Percentiles rank a stretch among this genome's conserved stretches.
These are phyloP conservation scores for Metschnikowia baotianmanensis DNA, from an alignment of 805 yeast genomes.

Conservation along the genomic window DNA sequence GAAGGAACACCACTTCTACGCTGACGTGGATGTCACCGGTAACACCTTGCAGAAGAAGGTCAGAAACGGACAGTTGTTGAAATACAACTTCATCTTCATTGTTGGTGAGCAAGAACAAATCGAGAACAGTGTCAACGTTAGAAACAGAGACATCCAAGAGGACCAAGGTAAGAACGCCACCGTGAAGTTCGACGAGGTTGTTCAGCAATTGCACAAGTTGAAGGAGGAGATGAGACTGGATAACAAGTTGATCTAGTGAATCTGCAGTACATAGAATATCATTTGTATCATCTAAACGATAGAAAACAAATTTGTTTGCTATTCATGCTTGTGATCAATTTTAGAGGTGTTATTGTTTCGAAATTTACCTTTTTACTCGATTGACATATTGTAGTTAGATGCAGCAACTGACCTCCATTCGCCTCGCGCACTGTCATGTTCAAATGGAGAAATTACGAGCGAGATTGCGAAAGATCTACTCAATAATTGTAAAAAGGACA, in stretches of 20 bases:
- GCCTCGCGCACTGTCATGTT: too few species aligned
- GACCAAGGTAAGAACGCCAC: constrained; percentile 92
- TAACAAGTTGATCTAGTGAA: constrained; percentile 39
- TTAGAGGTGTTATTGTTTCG: too few species aligned
- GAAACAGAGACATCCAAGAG: constrained; percentile 93
- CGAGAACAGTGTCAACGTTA: constrained; percentile 80
- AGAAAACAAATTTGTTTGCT: too few species aligned
- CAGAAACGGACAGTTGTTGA: constrained; percentile 91
- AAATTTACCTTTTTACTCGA: too few species aligned
- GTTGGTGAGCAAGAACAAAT: constrained; percentile 94
- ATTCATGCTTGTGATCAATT: too few species aligned
- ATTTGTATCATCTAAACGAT: too few species aligned
- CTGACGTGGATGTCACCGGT: constrained; percentile 91
- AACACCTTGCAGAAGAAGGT: constrained; percentile 98
- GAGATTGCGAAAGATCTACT: too few species aligned
- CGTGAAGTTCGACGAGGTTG: constrained; percentile 67
- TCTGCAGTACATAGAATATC: neutral
- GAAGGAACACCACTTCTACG: constrained; percentile 75
- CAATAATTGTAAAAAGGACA: too few species aligned
- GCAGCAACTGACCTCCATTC: too few species aligned
- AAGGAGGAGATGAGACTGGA: constrained; percentile 74
- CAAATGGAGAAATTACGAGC: too few species aligned
- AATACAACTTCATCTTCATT: constrained; percentile 92
- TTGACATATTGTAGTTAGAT: too few species aligned
- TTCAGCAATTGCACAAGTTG: constrained; percentile 63